Evolutionary conservation across 176 grass and related monocot species (phyloP).

Genomic region (Cenchrus fungigraminus): DNA sequence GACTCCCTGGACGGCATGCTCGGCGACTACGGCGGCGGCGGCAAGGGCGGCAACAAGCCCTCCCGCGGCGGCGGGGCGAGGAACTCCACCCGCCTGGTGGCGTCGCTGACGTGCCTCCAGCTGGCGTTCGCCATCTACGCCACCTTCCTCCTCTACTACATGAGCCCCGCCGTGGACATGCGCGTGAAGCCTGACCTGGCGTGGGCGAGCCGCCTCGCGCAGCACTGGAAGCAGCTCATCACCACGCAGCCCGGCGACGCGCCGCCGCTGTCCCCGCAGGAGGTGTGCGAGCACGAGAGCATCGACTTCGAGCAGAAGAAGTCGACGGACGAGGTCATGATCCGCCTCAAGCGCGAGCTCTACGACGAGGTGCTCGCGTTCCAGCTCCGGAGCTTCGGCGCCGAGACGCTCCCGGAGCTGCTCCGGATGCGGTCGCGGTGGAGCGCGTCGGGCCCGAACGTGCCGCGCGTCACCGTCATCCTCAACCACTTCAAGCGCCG

Average conservation of each 20-base stretch:
- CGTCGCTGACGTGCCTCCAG: slow-evolving; percentile 75
- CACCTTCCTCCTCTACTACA: slow-evolving; percentile 98
- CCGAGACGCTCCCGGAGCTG: slow-evolving; percentile 85
- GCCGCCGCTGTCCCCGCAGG: slow-evolving; percentile 37
- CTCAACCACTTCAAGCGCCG: slow-evolving; percentile 95
- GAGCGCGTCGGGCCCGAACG: background rate
- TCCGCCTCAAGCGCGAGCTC: slow-evolving; percentile 84
- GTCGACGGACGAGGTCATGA: slow-evolving; percentile 72
- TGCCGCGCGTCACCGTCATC: slow-evolving; percentile 78
- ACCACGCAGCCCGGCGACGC: background rate
- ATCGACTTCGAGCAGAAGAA: slow-evolving; percentile 99
- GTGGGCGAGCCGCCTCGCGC: slow-evolving; percentile 79
- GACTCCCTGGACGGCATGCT: slow-evolving; percentile 73
- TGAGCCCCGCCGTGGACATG: slow-evolving; percentile 90
- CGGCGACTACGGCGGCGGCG: slow-evolving; percentile 57
- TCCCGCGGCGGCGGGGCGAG: slow-evolving; percentile 27
- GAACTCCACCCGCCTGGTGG: slow-evolving; percentile 67
- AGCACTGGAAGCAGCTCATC: slow-evolving; percentile 82
- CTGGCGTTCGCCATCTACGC: slow-evolving; percentile 92
- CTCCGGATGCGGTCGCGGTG: slow-evolving; percentile 74
- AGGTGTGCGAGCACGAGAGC: slow-evolving; percentile 91
- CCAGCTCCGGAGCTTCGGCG: slow-evolving; percentile 59
- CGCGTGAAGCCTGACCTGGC: slow-evolving; percentile 72
- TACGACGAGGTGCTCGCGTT: slow-evolving; percentile 79
- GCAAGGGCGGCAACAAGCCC: slow-evolving; percentile 37